Evolutionary conservation across 1,284 basidiomycete genomes (phyloP).

Genomic region (Melampsora medusae): DNA sequence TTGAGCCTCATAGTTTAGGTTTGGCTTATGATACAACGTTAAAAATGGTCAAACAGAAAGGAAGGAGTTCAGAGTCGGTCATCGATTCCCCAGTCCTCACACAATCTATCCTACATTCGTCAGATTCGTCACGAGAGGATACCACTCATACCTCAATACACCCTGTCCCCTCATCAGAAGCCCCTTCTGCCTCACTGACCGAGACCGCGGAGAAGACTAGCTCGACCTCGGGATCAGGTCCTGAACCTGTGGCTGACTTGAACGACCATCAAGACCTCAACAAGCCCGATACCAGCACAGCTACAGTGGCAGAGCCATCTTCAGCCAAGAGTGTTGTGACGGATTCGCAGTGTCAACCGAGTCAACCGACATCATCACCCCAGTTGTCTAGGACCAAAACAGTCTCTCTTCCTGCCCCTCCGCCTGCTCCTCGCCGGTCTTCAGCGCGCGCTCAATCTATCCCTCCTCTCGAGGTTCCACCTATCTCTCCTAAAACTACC

Average conservation of each 20-base stretch:
- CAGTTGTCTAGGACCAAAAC: background rate
- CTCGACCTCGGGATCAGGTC: background rate
- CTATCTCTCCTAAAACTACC: background rate
- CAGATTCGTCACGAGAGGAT: background rate
- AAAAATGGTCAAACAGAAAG: slow-evolving; percentile 8
- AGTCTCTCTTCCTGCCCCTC: slow-evolving; percentile 16
- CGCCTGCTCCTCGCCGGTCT: slow-evolving; percentile 8
- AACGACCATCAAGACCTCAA: background rate
- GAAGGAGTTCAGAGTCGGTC: slow-evolving; percentile 11
- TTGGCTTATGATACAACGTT: slow-evolving; percentile 22
- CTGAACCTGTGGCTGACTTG: background rate
- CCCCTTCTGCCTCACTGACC: background rate
- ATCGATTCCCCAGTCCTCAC: background rate
- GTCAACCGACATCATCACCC: background rate
- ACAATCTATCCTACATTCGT: slow-evolving; percentile 15
- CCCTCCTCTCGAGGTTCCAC: background rate
- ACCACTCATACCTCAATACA: background rate
- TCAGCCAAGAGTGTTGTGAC: background rate
- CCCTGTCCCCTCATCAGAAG: background rate
- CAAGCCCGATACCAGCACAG: background rate
- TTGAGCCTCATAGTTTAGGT: slow-evolving; percentile 5
- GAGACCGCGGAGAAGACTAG: background rate
- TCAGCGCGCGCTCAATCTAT: background rate
- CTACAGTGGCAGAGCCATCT: background rate
- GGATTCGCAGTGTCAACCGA: background rate